phyloP scores from a whole-genome alignment of 2,329 filamentous ascomycete species.

The Neopestalotiopsis sp. region DNA sequence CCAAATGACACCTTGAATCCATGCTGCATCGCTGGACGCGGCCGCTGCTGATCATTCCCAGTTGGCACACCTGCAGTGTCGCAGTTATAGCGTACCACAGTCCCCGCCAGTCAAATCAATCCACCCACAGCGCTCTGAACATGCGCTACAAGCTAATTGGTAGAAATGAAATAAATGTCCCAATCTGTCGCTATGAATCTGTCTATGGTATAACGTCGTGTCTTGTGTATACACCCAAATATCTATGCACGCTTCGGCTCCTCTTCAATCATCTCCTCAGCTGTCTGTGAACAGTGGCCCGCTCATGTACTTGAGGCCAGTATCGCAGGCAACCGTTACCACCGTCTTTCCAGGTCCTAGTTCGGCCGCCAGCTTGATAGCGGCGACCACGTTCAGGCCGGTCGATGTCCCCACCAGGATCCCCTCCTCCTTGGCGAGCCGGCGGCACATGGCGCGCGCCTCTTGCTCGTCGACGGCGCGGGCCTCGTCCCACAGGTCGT shows the following conservation, averaged over 20 bases:
- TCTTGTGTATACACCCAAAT: no score
- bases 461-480: background rate
- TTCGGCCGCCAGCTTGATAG: background rate
- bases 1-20: no score
- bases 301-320: conserved; percentile 12
- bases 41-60: no score
- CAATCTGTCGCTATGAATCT: no score
- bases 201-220: no score
- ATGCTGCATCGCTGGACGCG: no score
- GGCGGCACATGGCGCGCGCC: background rate
- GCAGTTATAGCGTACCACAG: no score
- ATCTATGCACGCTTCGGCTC: background rate
- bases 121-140: no score
- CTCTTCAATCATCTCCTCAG: background rate
- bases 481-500: conserved; percentile 7
- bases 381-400: conserved; percentile 12
- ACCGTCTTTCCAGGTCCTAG: conserved; percentile 11
- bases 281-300: conserved; percentile 1
- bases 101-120: no score
- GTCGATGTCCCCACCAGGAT: conserved; percentile 10
- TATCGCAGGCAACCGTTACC: conserved; percentile 9
- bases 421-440: conserved; percentile 6
- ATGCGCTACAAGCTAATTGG: no score
- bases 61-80: no score
- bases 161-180: no score